phyloP scores from a whole-genome alignment of 768 basidiomycete species.

The Terana coerulea region DNA sequence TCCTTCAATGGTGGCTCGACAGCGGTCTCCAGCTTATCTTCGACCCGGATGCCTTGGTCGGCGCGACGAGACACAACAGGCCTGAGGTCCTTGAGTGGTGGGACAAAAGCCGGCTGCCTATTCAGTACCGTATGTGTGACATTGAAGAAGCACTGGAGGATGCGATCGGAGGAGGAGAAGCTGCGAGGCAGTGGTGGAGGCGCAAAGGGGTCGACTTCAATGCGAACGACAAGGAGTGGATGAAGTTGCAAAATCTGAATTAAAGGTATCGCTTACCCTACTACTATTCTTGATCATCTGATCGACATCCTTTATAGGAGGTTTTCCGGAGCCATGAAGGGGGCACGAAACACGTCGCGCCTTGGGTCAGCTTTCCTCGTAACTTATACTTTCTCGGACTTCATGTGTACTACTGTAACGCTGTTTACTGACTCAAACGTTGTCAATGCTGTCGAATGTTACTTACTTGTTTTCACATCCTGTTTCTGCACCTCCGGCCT shows the following conservation, averaged over 20 bases:
- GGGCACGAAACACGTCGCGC: too few species aligned
- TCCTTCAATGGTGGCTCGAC: slow-evolving; percentile 80
- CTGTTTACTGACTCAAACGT: too few species aligned
- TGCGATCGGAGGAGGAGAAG: slow-evolving; percentile 75
- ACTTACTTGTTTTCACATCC: neutral
- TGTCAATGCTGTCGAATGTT: too few species aligned
- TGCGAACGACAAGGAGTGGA: slow-evolving; percentile 85
- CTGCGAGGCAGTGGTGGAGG: slow-evolving; percentile 78
- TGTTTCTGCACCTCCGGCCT: neutral
- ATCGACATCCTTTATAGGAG: too few species aligned
- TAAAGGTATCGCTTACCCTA: slow-evolving; percentile 16
- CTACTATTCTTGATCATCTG: too few species aligned
- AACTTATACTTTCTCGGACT: too few species aligned
- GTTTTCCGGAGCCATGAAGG: too few species aligned
- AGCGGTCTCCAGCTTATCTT: slow-evolving; percentile 75
- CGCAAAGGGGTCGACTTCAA: slow-evolving; percentile 78
- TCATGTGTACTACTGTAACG: too few species aligned
- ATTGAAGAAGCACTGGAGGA: slow-evolving; percentile 91
- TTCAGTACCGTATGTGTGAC: slow-evolving; percentile 88
- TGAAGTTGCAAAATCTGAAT: slow-evolving; percentile 76
- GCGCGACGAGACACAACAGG: slow-evolving; percentile 78
- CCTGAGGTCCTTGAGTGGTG: slow-evolving; percentile 88
- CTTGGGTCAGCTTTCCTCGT: too few species aligned
- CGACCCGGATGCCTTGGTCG: slow-evolving; percentile 74
- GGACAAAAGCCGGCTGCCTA: slow-evolving; percentile 71